Evolutionary conservation across 1,284 basidiomycete genomes (phyloP), one percentile per base, ranked within the genome.

Genomic region (Cutaneotrichosporon arboriforme): DNA sequence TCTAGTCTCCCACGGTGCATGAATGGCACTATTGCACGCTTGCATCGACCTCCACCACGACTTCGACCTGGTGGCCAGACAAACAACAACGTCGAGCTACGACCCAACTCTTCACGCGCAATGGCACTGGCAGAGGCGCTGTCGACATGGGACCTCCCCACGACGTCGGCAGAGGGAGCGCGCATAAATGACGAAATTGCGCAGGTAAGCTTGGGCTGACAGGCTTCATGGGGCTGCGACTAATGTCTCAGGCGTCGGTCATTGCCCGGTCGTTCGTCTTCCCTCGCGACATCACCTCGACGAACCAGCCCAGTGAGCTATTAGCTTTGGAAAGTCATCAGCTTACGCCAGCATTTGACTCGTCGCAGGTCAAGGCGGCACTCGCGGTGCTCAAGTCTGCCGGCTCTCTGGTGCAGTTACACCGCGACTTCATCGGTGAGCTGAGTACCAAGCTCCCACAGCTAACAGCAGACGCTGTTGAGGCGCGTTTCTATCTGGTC

Each of bases 401-500:
- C 1, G 60, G 57, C 21, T 43, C 57, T 23, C 46, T 57, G 17
- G 31, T 18, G n/a, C 45, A 58, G 20, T 38, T 69, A 35, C 64
- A 61, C 39, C 22, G 54, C 7, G 68, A 72, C 48, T 69, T 69
- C 22, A 47, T 61, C 14, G 64, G 66, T 64, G 38, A 21, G 66
- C 26, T 31, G 10, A 31, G 26, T 10, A 31, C 7, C 26, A 10
- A 31, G 26, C 10, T n/a, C 33, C 8, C 13, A 10, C 10, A 18
- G 23, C 41, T 49, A 22, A 55, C 40, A 15, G 10, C 51, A 69
- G 69, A 63, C 35, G 58, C 59, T 4, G 67, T 76, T 3, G 61
- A 69, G 23, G 26, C 41, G 1, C 55, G 62, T 18, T 73, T 73
- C 49, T 43, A 54, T 20, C 64, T 72, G 4, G 65, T 76, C 15